A percentile compares a stretch with the other conserved stretches of the same genome.
These are phyloP conservation scores for Plasmodium relictum DNA, from an alignment of 169 alveolate genomes.

Conservation along the genomic window DNA sequence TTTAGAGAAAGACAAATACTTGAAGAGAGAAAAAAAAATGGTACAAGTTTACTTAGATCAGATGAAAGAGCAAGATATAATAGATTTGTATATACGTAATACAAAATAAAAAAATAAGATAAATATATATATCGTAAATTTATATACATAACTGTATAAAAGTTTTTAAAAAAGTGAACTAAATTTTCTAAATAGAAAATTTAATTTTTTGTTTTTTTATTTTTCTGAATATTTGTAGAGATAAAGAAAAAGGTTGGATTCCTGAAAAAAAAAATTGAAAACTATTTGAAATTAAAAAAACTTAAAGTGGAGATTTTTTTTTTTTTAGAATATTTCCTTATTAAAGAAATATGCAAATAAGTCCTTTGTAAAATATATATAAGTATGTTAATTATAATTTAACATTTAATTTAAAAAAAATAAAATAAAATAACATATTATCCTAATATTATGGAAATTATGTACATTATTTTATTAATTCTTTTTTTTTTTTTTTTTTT, in stretches of 20 bases:
- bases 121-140: too few relatives aligned
- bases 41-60: constrained; percentile 63
- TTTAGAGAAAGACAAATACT: constrained; percentile 63
- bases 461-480: too few relatives aligned
- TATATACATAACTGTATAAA: neutral
- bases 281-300: neutral
- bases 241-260: constrained; percentile 48
- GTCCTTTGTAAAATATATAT: neutral
- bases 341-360: neutral
- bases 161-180: neutral
- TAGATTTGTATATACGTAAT: constrained; percentile 55
- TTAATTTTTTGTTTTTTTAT: constrained; percentile 10
- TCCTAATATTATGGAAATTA: neutral
- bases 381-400: neutral
- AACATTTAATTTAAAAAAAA: neutral
- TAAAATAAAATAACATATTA: neutral
- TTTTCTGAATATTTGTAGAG: constrained; percentile 22
- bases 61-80: constrained; percentile 75
- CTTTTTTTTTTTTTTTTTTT: too few relatives aligned
- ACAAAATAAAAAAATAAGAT: neutral
- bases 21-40: constrained; percentile 60
- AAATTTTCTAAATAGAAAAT: neutral
- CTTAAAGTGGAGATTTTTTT: neutral
- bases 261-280: constrained; percentile 59
- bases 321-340: too few relatives aligned